phyloP scores from a whole-genome alignment of 1,284 basidiomycete species.

The Sphagnurus paluster region DNA sequence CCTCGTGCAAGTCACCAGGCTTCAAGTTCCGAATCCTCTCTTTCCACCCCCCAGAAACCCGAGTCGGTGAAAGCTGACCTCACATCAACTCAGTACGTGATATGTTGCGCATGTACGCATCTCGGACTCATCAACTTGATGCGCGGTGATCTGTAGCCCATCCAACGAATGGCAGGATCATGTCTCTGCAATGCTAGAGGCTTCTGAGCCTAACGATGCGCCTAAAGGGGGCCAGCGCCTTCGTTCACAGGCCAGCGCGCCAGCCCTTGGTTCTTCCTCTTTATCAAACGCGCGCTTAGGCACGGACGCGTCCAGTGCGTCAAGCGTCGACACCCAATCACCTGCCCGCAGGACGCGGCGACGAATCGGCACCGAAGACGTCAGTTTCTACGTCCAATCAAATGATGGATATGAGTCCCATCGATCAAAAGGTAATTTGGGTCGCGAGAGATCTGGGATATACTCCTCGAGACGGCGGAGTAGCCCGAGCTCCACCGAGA shows the following conservation, averaged over 20 bases:
- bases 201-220: constrained; percentile 9
- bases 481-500: constrained; percentile 31
- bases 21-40: constrained; percentile 26
- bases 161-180: constrained; percentile 81
- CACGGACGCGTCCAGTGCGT: constrained; percentile 8
- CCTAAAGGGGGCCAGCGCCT: constrained; percentile 1
- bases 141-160: constrained; percentile 54
- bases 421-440: no score
- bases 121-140: constrained; percentile 4
- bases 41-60: constrained; percentile 21
- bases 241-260: constrained; percentile 12
- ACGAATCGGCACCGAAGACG: constrained; percentile 14
- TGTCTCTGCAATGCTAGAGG: constrained; percentile 48
- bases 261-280: constrained; percentile 5
- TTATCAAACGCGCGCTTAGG: no score
- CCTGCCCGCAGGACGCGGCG: constrained; percentile 18
- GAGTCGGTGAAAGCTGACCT: constrained; percentile 35
- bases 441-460: no score
- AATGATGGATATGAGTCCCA: constrained; percentile 5
- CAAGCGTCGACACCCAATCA: constrained; percentile 16
- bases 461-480: constrained; percentile 22
- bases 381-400: not conserved
- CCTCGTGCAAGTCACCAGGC: constrained; percentile 26
- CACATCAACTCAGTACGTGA: constrained; percentile 58
- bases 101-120: constrained; percentile 1